These are phyloP conservation scores for Apiotrichum gracile DNA, from an alignment of 1,284 basidiomycete genomes.

Conservation along the genomic window DNA sequence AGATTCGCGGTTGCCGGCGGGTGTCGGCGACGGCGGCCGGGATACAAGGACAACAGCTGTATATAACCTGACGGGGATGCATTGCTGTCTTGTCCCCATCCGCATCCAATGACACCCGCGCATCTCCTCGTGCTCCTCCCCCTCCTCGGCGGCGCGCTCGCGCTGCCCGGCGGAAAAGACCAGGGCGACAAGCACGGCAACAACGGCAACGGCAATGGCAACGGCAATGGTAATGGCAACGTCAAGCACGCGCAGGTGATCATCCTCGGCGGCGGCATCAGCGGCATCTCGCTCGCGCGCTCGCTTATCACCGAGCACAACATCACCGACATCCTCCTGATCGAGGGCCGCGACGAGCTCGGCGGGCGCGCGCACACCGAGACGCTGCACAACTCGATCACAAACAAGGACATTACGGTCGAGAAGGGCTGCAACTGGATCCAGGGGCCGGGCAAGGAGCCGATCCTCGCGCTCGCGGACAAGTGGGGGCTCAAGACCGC, in stretches of 20 bases:
- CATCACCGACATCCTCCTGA: conserved; percentile 57
- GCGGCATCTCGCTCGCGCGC: conserved; percentile 61
- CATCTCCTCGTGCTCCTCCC: neutral
- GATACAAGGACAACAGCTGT: neutral
- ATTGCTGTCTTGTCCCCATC: neutral
- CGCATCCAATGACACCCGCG: neutral
- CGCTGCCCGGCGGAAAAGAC: neutral
- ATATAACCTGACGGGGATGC: neutral
- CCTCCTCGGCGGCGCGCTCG: neutral
- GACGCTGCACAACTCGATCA: conserved; percentile 36
- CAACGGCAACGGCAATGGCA: neutral
- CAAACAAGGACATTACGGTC: conserved; percentile 47
- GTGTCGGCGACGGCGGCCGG: too few species aligned
- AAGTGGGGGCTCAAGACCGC: conserved; percentile 55
- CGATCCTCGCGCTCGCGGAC: conserved; percentile 50
- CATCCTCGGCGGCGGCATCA: conserved; percentile 60
- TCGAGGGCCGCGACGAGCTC: conserved; percentile 58
- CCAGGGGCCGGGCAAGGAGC: conserved; percentile 55
- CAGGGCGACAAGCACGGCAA: neutral
- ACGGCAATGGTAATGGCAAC: neutral
- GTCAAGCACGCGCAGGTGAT: conserved; percentile 44
- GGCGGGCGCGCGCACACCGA: conserved; percentile 58
- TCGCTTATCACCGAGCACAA: conserved; percentile 55
- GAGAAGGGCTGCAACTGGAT: conserved; percentile 68
- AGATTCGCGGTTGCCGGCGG: too few species aligned